Evolutionary conservation across 2,329 filamentous ascomycete genomes (phyloP), one percentile per base, ranked within the genome.

Genomic region (Talaromyces atroroseus): DNA sequence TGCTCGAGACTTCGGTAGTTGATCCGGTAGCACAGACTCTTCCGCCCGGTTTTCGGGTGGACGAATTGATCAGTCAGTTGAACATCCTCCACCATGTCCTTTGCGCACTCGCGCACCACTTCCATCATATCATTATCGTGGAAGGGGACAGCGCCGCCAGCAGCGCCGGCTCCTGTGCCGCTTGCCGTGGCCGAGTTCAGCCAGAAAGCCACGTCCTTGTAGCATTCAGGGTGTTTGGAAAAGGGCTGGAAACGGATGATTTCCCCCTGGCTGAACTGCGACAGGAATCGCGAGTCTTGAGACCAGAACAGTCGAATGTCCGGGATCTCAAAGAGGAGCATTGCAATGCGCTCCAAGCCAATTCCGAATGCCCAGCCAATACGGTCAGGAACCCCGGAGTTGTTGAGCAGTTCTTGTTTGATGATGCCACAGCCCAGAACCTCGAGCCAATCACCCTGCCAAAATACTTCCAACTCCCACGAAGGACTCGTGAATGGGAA

Each of bases 51-150:
- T 76, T 89, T 91, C 38, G 92, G 91, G 73, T 97, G 91, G 49
- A 82, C 84, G 71, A 97, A 99, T 69, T 90, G 83, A 73, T 97
- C 94, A 52, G 90, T 84, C 26, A 95, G 78, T 59, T 78, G 80
- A 51, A 97, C 92, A 70, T 96, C 90, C 74, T 99, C 94, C 36
- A 94, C 90, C 21, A 85, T 74, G 70, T 95, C 89, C 51, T 91
- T 92, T 10, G 85, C 89, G 48, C 92, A 80, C 63, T 86, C 86
- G 62, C 94, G 85, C 18, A 96, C 89, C 56, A 96, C 82, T 74
- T 97, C 94, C 92, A 97, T 97, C 52, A 97, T 79, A 72, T 99
- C 94, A 74, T 97, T 97, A 71, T 95, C 92, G 71, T 97, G 92
- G 68, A 96, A 90, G 3, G 73, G 66, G 18, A 71, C 60, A 24